Evolutionary conservation across 768 basidiomycete genomes (phyloP), one percentile per base, ranked within the genome.

Genomic region (Russula compacta): DNA sequence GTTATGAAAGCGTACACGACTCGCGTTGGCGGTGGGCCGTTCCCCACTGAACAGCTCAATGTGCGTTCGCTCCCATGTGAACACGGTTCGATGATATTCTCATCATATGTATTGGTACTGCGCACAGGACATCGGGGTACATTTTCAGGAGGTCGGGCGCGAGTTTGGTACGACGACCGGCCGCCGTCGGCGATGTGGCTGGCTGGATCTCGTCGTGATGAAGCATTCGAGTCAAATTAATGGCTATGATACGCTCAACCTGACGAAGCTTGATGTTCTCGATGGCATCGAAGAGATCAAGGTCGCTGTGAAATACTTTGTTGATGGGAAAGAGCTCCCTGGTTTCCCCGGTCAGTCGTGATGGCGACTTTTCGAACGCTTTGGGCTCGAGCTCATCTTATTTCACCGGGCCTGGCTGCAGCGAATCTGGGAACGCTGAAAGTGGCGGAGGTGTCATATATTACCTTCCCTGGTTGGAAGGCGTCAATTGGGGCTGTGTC

Each of bases 1-100:
- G 97, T 99, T 61, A 79, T 98, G 71, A 99, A 98, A 73, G 97
- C 97, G 0, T 99, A 99, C 73, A 98, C 97, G 17, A 98, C 97
- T 1, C 83, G 97, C 32, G 97, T 99, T 24, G 97, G 97, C n/a
- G 92, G 93, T 42, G 97, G 97, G 0, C 97, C 97, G 4, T 98
- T 99, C 81, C 94, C 97, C 8, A 92, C 91, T 0, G 97, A 99
- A 73, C 91, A 93, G 71, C 81, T 97, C 58, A 88, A 94, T 73
- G 89, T 92, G 53, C 59, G 85, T 76, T 29, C 24, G 9, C 4
- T 29, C 8, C n/a, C 17, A 14, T 40, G 40, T 12, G 40, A 51
- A 6, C 19, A 40, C 9, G 2, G n/a, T 6, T 32, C 6, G 14
- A 58, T 12, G 48, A 50, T 42, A 19, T 32, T 10, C 29, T 17